phyloP scores from a whole-genome alignment of 306 rosid species.

The Quercus ilex region DNA sequence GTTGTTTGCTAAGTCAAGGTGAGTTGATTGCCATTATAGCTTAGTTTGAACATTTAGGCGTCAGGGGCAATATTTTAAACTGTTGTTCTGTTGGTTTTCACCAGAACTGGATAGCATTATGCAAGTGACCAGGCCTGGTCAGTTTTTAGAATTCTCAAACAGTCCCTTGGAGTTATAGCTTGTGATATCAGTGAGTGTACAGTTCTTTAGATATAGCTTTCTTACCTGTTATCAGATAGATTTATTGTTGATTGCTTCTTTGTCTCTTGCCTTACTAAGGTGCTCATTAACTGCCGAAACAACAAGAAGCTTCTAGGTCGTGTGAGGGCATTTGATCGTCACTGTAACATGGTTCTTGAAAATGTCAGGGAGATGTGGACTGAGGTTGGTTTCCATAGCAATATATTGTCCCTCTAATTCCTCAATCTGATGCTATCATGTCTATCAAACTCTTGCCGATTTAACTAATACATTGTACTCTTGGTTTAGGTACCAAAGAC shows the following conservation, averaged over 20 bases:
- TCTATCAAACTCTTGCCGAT: neutral
- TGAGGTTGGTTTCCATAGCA: conserved; percentile 31
- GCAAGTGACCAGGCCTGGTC: conserved; percentile 9
- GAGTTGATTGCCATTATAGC: neutral
- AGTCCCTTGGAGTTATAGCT: neutral
- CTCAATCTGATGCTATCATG: neutral
- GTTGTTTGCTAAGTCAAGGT: neutral
- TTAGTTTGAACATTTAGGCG: neutral
- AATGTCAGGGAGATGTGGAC: conserved; percentile 71
- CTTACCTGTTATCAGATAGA: neutral
- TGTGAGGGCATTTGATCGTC: conserved; percentile 59
- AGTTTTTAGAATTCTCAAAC: neutral
- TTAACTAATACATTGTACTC: neutral
- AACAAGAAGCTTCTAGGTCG: conserved; percentile 55
- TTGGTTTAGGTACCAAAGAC: conserved; percentile 43
- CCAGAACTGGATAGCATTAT: neutral
- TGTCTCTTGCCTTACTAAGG: conserved; percentile 19
- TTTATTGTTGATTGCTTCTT: neutral
- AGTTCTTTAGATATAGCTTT: neutral
- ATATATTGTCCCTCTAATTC: neutral
- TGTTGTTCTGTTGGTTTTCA: neutral
- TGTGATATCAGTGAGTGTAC: neutral
- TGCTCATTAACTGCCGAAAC: conserved; percentile 55
- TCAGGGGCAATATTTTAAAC: neutral
- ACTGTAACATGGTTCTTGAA: conserved; percentile 63